Percentiles rank a stretch among this genome's conserved stretches.
phyloP scores from a whole-genome alignment of 2,329 filamentous ascomycete genomes.

The Lomentospora prolificans region DNA sequence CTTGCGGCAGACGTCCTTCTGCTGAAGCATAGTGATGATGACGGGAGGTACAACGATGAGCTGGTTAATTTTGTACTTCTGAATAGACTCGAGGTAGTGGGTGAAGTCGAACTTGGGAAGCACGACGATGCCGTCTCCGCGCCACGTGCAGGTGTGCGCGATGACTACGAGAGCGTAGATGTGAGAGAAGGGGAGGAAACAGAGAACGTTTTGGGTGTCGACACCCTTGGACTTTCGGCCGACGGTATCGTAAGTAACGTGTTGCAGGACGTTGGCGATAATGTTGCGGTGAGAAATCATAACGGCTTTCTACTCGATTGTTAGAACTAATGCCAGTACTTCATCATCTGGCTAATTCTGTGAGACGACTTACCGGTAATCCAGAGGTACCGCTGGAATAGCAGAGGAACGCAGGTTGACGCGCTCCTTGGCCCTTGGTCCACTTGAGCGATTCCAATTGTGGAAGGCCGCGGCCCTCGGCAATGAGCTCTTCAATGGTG shows the following conservation, averaged over 20 bases:
- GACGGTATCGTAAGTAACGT: conserved; percentile 31
- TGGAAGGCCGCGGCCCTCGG: conserved; percentile 41
- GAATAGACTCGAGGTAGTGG: conserved; percentile 50
- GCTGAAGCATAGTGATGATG: conserved; percentile 65
- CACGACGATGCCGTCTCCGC: conserved; percentile 62
- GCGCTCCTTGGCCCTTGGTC: conserved; percentile 48
- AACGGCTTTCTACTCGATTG: conserved; percentile 74
- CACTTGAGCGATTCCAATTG: conserved; percentile 42
- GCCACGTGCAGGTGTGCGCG: conserved; percentile 52
- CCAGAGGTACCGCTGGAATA: conserved; percentile 68
- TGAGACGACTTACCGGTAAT: conserved; percentile 40
- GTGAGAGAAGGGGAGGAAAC: conserved; percentile 65
- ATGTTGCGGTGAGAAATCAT: conserved; percentile 70
- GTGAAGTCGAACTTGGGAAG: conserved; percentile 65
- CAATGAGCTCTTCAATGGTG: conserved; percentile 53
- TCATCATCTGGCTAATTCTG: too few species aligned
- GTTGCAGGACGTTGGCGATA: conserved; percentile 62
- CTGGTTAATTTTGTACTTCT: conserved; percentile 54
- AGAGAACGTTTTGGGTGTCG: conserved; percentile 32
- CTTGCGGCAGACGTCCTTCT: conserved; percentile 46
- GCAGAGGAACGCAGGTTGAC: conserved; percentile 59
- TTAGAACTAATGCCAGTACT: too few species aligned
- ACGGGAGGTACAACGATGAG: conserved; percentile 53
- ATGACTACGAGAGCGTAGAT: conserved; percentile 69
- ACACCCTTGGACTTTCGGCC: conserved; percentile 18